These are phyloP conservation scores for Aspergillus felis DNA, from an alignment of 2,329 filamentous ascomycete genomes.

Conservation along the genomic window DNA sequence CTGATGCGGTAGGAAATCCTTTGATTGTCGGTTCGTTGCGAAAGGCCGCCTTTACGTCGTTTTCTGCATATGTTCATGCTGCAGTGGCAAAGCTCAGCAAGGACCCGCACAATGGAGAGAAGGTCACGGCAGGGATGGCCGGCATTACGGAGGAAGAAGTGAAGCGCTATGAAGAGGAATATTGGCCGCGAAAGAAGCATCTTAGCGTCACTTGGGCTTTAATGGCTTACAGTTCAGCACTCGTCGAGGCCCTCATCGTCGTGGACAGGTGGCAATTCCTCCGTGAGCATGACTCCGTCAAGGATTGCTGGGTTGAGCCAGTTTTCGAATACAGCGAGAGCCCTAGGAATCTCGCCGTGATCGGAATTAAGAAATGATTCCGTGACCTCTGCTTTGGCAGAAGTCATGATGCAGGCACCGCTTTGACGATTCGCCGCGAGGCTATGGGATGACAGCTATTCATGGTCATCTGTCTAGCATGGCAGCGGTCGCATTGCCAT, in stretches of 20 bases:
- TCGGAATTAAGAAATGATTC: constrained; percentile 70
- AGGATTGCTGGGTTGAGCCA: constrained; percentile 82
- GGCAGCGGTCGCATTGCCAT: too few relatives aligned
- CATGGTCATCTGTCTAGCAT: too few relatives aligned
- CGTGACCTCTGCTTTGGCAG: background rate
- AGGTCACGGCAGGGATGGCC: constrained; percentile 63
- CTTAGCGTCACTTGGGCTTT: constrained; percentile 85
- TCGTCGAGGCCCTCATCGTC: constrained; percentile 86
- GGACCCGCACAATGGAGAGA: constrained; percentile 56
- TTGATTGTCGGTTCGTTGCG: constrained; percentile 82
- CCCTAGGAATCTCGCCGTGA: constrained; percentile 87
- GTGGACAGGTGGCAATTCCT: constrained; percentile 87
- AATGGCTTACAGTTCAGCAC: constrained; percentile 91
- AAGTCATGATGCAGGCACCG: background rate
- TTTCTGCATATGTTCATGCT: constrained; percentile 73
- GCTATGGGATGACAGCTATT: too few relatives aligned
- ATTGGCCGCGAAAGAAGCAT: constrained; percentile 67
- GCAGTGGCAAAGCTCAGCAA: constrained; percentile 70
- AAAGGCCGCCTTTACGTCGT: constrained; percentile 73
- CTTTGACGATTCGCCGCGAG: background rate
- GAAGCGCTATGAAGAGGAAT: constrained; percentile 63
- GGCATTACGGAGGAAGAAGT: constrained; percentile 73
- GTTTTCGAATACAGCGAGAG: constrained; percentile 87
- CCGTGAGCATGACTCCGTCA: constrained; percentile 70
- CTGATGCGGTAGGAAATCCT: constrained; percentile 57